Evolutionary conservation across 768 basidiomycete genomes (phyloP).

Genomic region (Ramaria rubella): DNA sequence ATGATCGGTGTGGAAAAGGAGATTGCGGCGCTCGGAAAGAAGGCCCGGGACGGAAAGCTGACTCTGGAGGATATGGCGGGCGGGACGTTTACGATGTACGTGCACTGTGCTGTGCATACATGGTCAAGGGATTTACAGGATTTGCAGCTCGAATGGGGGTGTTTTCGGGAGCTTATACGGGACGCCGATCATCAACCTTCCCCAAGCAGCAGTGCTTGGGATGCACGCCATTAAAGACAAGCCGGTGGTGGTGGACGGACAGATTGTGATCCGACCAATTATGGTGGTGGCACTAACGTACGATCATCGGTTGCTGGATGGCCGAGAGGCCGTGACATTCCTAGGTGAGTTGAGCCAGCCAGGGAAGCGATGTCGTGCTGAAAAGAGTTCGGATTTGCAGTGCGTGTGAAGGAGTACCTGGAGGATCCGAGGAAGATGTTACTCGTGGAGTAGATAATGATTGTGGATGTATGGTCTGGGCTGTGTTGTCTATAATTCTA

Average conservation of each 20-base stretch:
- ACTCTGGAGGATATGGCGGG: conserved; percentile 98
- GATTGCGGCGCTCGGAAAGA: conserved; percentile 85
- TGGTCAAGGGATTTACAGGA: background rate
- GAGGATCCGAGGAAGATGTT: conserved; percentile 95
- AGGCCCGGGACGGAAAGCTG: conserved; percentile 90
- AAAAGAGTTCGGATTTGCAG: conserved; percentile 31
- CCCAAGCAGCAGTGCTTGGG: conserved; percentile 89
- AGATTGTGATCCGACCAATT: conserved; percentile 95
- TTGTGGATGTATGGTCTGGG: background rate
- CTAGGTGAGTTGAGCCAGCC: conserved; percentile 55
- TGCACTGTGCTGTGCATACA: conserved; percentile 11
- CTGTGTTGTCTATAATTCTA: background rate
- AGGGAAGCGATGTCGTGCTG: background rate
- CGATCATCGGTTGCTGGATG: conserved; percentile 93
- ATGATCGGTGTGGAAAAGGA: conserved; percentile 91
- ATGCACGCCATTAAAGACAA: conserved; percentile 96
- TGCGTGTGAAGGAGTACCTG: conserved; percentile 88
- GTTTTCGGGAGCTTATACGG: conserved; percentile 97
- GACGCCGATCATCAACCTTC: conserved; percentile 98
- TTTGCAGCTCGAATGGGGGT: conserved; percentile 86
- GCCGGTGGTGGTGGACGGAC: conserved; percentile 85
- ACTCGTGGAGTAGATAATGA: conserved; percentile 26
- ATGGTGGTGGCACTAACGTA: conserved; percentile 94
- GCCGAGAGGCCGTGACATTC: conserved; percentile 95
- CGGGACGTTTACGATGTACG: conserved; percentile 96